Conservation (phyloP, 129 eudicot genomes). For the Calendula officinalis region DNA sequence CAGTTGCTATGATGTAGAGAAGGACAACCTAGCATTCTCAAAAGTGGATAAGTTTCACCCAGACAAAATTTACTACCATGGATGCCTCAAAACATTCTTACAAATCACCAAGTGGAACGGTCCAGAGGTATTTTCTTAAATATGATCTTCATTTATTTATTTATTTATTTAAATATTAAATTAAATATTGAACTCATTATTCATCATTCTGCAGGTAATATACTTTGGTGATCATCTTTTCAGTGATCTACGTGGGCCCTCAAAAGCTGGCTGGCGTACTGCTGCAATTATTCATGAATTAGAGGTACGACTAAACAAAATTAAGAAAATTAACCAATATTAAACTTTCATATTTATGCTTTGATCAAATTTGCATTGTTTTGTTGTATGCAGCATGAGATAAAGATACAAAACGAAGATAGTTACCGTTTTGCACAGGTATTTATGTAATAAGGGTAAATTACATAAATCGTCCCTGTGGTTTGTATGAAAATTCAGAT, state of each 20-base stretch:
- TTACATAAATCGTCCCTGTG: too few species aligned
- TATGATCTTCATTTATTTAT: conserved; percentile 11
- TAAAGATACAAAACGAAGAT: conserved; percentile 80
- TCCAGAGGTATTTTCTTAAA: conserved; percentile 61
- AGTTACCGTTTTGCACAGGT: conserved; percentile 94
- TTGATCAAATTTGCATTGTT: conserved; percentile 10
- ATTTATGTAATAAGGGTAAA: not conserved
- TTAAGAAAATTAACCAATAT: not conserved
- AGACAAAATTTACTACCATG: conserved; percentile 81
- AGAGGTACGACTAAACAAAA: conserved; percentile 47
- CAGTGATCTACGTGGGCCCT: conserved; percentile 99
- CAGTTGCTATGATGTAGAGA: conserved; percentile 87
- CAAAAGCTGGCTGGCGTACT: conserved; percentile 99
- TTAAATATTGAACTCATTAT: not conserved
- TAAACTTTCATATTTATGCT: too few species aligned
- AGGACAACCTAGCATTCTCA: conserved; percentile 77
- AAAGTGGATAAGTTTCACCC: conserved; percentile 92
- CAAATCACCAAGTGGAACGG: conserved; percentile 97
- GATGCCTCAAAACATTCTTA: conserved; percentile 91
- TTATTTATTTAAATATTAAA: not conserved
- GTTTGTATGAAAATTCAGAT: too few species aligned
- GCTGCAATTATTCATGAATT: conserved; percentile 96
- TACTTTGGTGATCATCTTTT: conserved; percentile 98
- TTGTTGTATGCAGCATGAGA: conserved; percentile 75
- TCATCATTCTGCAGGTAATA: conserved; percentile 56